phyloP scores from a whole-genome alignment of 441 rosid genomes.

The Daphne laureola region DNA sequence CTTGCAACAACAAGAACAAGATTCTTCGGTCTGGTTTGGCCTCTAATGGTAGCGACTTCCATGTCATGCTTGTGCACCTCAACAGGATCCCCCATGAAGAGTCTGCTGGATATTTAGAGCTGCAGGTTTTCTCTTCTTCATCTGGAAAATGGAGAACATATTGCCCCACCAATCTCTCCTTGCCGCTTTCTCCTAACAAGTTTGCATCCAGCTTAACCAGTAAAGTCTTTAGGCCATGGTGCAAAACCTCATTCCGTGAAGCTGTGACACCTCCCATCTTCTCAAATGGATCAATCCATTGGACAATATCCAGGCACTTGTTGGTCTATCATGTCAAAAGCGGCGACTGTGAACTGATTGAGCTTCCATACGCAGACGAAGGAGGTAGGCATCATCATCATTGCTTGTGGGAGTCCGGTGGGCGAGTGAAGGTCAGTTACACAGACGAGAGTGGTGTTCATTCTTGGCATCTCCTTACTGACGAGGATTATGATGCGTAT shows the following conservation, averaged over 20 bases:
- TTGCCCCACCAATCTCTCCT: not conserved
- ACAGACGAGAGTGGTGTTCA: constrained; percentile 18
- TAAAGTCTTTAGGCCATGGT: too few relatives aligned
- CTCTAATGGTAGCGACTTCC: constrained; percentile 6
- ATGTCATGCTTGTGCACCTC: constrained; percentile 12
- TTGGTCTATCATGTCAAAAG: constrained; percentile 10
- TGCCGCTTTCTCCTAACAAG: not conserved
- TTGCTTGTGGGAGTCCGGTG: constrained; percentile 18
- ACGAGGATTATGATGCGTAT: constrained; percentile 10
- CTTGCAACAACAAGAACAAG: not conserved
- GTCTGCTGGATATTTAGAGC: not conserved
- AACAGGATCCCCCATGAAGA: too few relatives aligned
- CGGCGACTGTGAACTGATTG: constrained; percentile 5
- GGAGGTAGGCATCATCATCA: not conserved
- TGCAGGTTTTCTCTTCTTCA: constrained; percentile 15
- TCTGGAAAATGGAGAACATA: constrained; percentile 12
- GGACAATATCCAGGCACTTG: constrained; percentile 15
- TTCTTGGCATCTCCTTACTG: constrained; percentile 14
- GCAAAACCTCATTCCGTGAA: too few relatives aligned
- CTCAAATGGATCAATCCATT: constrained; percentile 16
- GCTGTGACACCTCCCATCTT: not conserved
- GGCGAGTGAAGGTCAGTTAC: constrained; percentile 13
- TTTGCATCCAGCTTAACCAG: not conserved
- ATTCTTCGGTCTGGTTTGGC: constrained; percentile 16
- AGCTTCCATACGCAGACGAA: not conserved